Percentiles rank a stretch among this genome's conserved stretches.
phyloP scores from a whole-genome alignment of 2,329 filamentous ascomycete species.

The Sporothrix phasma region DNA sequence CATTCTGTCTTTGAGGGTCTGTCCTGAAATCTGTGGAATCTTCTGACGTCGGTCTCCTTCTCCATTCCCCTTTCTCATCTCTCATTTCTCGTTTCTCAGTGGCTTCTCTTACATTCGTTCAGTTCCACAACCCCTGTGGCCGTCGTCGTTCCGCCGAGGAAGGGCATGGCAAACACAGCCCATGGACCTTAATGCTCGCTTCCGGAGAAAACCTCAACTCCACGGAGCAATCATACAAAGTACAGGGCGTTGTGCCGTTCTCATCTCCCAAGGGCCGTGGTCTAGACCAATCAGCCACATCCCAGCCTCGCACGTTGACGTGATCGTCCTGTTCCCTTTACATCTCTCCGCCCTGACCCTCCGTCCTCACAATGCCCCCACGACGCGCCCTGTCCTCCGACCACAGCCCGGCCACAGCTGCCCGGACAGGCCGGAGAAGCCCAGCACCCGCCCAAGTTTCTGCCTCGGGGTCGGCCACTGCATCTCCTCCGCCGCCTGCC shows the following conservation, averaged over 20 bases:
- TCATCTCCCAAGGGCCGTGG: neutral
- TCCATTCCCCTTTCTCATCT: no score
- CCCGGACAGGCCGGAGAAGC: neutral
- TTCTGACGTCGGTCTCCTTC: no score
- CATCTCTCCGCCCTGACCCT: neutral
- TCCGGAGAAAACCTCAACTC: neutral
- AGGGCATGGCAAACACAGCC: neutral
- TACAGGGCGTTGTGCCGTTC: neutral
- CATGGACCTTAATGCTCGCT: neutral
- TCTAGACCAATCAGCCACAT: neutral
- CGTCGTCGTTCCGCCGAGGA: neutral
- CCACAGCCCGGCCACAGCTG: neutral
- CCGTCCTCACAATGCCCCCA: neutral
- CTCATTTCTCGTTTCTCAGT: neutral
- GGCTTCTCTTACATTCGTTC: neutral
- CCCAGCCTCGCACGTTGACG: no score
- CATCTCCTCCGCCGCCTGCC: neutral
- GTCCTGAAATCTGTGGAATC: neutral
- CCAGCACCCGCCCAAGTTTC: neutral
- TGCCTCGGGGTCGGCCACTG: neutral
- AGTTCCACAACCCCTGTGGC: neutral
- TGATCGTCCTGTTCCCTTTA: no score
- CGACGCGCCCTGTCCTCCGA: neutral
- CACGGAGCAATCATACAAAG: neutral
- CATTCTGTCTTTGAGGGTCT: neutral